Percentiles rank a stretch among this genome's conserved stretches.
phyloP scores from a whole-genome alignment of 1,139 yeast genomes.

The Taphrina flavorubra region DNA sequence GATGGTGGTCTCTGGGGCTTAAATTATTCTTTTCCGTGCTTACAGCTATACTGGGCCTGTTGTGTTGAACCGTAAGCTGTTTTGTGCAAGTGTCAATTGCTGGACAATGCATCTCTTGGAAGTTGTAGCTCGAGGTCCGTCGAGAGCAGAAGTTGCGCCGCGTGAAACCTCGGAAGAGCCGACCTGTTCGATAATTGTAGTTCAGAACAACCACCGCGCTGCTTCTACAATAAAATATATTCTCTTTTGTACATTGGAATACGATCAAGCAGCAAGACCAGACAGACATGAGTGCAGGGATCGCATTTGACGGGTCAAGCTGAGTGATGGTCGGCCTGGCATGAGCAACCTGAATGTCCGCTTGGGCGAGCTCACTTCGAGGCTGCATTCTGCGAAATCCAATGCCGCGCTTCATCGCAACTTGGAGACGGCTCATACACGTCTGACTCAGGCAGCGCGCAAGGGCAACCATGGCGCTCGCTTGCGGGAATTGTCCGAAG shows the following conservation, averaged over 20 bases:
- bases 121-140: no score
- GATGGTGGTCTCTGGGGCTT: neutral
- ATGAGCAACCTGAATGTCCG: slow-evolving; percentile 21
- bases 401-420: neutral
- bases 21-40: no score
- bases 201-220: no score
- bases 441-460: slow-evolving; percentile 14
- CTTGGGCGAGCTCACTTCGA: slow-evolving; percentile 9
- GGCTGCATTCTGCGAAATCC: slow-evolving; percentile 11
- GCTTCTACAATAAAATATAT: no score
- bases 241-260: neutral
- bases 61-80: no score
- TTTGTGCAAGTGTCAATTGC: no score
- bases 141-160: no score
- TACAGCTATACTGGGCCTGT: no score
- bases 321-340: neutral
- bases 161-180: no score
- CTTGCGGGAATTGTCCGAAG: slow-evolving; percentile 9
- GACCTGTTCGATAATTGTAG: no score
- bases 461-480: neutral
- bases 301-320: neutral
- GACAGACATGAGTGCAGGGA: neutral
- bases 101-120: no score
- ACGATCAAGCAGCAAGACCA: neutral
- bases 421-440: slow-evolving; percentile 15